phyloP scores from a whole-genome alignment of 139 green algal species.

The Closterium sp. region DNA sequence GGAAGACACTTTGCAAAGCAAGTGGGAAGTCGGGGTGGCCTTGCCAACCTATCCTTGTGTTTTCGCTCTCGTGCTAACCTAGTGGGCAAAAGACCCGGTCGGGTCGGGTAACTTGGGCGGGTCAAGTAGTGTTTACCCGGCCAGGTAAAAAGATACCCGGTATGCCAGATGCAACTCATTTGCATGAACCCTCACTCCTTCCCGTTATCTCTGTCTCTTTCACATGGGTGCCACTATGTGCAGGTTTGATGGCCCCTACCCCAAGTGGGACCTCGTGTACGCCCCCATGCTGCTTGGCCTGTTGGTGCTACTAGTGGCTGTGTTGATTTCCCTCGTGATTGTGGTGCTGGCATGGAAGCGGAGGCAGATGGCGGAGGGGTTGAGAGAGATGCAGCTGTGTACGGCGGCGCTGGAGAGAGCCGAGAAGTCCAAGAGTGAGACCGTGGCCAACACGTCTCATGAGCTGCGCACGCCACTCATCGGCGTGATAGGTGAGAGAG shows the following conservation, averaged over 20 bases:
- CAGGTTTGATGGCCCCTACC: not conserved
- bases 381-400: not conserved
- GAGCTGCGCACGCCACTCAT: not conserved
- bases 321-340: not conserved
- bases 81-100: too few relatives aligned
- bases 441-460: not conserved
- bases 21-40: too few relatives aligned
- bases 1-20: too few relatives aligned
- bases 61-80: too few relatives aligned
- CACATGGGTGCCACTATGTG: too few relatives aligned
- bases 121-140: too few relatives aligned
- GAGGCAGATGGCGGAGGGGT: not conserved
- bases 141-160: too few relatives aligned
- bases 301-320: not conserved
- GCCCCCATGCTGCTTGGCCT: not conserved
- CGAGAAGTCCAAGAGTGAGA: not conserved
- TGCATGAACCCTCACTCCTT: too few relatives aligned
- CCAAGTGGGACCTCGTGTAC: not conserved
- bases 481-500: not conserved
- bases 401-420: not conserved
- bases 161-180: too few relatives aligned
- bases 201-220: too few relatives aligned
- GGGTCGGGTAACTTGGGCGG: too few relatives aligned
- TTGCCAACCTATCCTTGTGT: too few relatives aligned
- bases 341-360: not conserved